Conservation (phyloP, 2,329 filamentous ascomycete genomes). For the Aspergillus sp. region DNA sequence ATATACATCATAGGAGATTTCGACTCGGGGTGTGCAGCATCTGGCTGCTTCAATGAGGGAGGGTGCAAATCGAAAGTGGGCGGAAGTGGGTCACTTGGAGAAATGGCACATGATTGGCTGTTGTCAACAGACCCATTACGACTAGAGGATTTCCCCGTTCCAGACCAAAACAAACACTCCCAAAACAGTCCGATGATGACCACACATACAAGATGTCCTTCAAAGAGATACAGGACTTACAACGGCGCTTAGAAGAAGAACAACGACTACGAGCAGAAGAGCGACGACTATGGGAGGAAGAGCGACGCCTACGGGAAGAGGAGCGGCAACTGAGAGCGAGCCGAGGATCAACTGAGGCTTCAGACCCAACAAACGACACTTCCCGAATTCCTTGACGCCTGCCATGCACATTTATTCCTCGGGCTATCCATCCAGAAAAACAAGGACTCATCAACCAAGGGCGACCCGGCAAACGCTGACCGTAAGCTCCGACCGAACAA, state of each 20-base stretch:
- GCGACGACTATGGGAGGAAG: conserved; percentile 1
- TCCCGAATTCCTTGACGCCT: conserved; percentile 16
- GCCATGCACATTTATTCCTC: conserved; percentile 17
- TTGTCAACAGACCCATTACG: background rate
- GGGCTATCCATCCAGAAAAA: conserved; percentile 14
- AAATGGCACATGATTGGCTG: background rate
- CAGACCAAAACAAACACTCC: background rate
- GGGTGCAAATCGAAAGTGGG: too few species aligned
- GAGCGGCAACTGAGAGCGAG: conserved; percentile 7
- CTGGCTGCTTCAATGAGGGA: too few species aligned
- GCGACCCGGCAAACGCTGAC: conserved; percentile 17
- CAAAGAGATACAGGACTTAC: conserved; percentile 8
- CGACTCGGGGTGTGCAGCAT: too few species aligned
- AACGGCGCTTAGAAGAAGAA: conserved; percentile 7
- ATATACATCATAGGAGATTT: too few species aligned
- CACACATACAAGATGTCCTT: conserved; percentile 2
- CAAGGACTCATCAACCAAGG: conserved; percentile 15
- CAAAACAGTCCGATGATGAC: background rate
- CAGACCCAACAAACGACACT: conserved; percentile 16
- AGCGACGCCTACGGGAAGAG: conserved; percentile 7
- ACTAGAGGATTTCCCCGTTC: background rate
- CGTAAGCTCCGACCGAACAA: conserved; percentile 14
- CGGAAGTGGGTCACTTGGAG: background rate
- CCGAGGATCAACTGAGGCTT: conserved; percentile 7
- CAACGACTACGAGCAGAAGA: conserved; percentile 9